Base-by-base conservation (phyloP, 768 basidiomycete genomes). In the Scleroderma citrinum region DNA sequence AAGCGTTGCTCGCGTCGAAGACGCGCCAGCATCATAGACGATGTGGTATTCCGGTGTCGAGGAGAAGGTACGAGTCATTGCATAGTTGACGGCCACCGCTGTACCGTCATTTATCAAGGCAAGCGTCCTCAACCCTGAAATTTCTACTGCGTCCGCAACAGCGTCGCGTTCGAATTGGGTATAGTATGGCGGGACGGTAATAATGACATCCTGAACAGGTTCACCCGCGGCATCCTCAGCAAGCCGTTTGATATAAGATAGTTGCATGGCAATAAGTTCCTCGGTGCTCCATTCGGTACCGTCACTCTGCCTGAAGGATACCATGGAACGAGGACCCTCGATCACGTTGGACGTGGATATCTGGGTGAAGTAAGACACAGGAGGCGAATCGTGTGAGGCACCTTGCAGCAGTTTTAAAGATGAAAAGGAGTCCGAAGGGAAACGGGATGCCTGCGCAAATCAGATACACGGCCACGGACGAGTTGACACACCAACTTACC, bases 41-140 rank as follows among this genome's bases (percentile, higher is more conserved):
- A 99, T 68, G 63, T 98, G 94, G 64, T 85, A 80, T 60, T 94
- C 87, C 0, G 83, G 81, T 2, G 70, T 71, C 0, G 85, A 71
- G 3, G 67, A 54, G 73, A 98, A 98, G 2, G 82, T 76, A 42
- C 95, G 81, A 2, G 93, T 92, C 92, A 98, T 96, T 37, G 96
- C 96, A 61, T 90, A 99, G 71, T 99, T 99, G 57, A 98, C 77
- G 13, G 92, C 96, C n/a, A 94, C 86, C 2, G 93, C 91, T 0
- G 90, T 82, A 23, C 95, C 95, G 58, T 99, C 96, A 57, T 93
- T 87, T 46, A 99, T 80, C 50, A 98, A 74, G 0, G 89, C 84
- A 29, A 97, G 71, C 1, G 87, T 83, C 23, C 79, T 80, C 40
- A 99, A 70, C 2, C 94, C 96, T 14, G 93, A 82, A 39, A 98